phyloP scores from a whole-genome alignment of 768 basidiomycete species.

The Sporobolomyces pararoseus region DNA sequence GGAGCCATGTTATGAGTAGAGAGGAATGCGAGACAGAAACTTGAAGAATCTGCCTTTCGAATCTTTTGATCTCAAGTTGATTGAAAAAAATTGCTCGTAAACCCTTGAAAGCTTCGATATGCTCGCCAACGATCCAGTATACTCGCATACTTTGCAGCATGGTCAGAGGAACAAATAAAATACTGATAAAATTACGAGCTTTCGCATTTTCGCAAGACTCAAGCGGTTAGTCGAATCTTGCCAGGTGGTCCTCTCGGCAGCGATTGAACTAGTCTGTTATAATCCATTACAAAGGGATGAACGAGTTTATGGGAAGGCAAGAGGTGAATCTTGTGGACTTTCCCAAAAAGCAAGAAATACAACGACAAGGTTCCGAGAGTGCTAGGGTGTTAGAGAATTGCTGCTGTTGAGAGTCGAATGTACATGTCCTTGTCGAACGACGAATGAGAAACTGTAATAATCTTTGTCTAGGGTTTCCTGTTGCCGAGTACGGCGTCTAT shows the following conservation, averaged over 20 bases:
- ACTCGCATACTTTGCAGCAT: no score
- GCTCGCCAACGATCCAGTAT: no score
- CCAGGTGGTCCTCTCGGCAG: no score
- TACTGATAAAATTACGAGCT: no score
- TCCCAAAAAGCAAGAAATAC: constrained; percentile 7
- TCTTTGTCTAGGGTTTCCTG: not conserved
- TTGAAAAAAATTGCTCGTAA: not conserved
- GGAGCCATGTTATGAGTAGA: constrained; percentile 26
- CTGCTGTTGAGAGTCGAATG: constrained; percentile 7
- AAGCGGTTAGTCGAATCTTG: no score
- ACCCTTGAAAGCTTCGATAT: no score
- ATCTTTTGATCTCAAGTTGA: not conserved
- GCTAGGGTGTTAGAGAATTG: not conserved
- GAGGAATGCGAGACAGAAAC: not conserved
- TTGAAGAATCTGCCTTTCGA: not conserved
- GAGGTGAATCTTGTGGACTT: constrained; percentile 22
- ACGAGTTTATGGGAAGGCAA: not conserved
- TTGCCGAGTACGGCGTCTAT: constrained; percentile 52
- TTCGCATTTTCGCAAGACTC: no score
- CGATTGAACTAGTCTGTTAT: no score
- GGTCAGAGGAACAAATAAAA: no score
- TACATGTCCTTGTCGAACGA: not conserved
- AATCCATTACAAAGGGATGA: no score
- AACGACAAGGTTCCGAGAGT: constrained; percentile 11
- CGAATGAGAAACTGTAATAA: not conserved